A percentile compares a stretch with the other conserved stretches of the same genome.
phyloP scores from a whole-genome alignment of 768 basidiomycete genomes.

The Phanerochaete carnosa region DNA sequence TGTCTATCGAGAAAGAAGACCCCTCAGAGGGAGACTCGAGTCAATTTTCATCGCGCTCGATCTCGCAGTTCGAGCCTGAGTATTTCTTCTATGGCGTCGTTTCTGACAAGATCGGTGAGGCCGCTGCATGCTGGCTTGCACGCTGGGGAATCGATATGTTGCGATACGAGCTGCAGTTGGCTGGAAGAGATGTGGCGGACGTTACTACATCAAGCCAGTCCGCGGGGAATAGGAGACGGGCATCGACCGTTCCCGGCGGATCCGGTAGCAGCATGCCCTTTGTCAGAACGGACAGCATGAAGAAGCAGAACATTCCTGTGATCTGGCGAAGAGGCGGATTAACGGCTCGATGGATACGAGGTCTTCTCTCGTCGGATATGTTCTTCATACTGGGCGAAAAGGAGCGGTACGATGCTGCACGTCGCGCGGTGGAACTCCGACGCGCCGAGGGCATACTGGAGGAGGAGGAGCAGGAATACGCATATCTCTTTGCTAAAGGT shows the following conservation, averaged over 20 bases:
- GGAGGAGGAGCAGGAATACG: slow-evolving; percentile 68
- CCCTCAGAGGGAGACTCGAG: slow-evolving; percentile 23
- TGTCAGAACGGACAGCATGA: not conserved
- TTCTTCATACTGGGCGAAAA: slow-evolving; percentile 78
- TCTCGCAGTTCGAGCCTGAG: slow-evolving; percentile 13
- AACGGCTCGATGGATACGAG: slow-evolving; percentile 68
- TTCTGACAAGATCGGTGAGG: slow-evolving; percentile 89
- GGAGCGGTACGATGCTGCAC: slow-evolving; percentile 77
- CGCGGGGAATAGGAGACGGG: slow-evolving; percentile 21
- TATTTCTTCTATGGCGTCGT: slow-evolving; percentile 79
- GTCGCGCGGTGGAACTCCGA: slow-evolving; percentile 71
- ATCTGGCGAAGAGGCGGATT: slow-evolving; percentile 80
- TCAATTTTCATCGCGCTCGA: slow-evolving; percentile 8
- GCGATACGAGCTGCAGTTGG: slow-evolving; percentile 47
- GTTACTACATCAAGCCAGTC: not conserved
- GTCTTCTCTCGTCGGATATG: slow-evolving; percentile 71
- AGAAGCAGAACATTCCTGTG: slow-evolving; percentile 34
- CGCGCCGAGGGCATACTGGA: slow-evolving; percentile 42
- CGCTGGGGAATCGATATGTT: slow-evolving; percentile 85
- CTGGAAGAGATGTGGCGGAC: not conserved
- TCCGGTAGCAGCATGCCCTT: slow-evolving; percentile 8
- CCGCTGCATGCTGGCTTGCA: slow-evolving; percentile 82
- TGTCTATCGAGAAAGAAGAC: slow-evolving; percentile 31
- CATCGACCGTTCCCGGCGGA: slow-evolving; percentile 24
- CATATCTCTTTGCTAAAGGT: slow-evolving; percentile 64